A percentile compares a stretch with the other conserved stretches of the same genome.
Conservation (phyloP, 1,284 basidiomycete species). For the Earliella scabrosa region DNA sequence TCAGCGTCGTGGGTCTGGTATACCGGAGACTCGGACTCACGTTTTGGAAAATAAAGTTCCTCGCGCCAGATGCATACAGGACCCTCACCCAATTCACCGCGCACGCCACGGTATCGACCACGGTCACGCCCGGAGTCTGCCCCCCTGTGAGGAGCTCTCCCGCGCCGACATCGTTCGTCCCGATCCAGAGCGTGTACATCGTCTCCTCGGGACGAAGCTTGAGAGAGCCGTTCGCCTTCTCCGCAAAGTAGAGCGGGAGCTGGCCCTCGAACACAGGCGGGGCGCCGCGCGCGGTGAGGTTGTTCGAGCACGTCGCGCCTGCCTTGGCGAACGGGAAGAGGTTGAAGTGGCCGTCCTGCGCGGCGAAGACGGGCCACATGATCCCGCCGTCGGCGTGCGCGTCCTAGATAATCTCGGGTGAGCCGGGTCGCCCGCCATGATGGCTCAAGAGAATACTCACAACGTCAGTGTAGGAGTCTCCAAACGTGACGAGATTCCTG, state of each 20-base stretch:
- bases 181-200: conserved; percentile 55
- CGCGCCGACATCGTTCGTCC: conserved; percentile 50
- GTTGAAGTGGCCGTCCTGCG: conserved; percentile 40
- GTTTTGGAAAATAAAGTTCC: conserved; percentile 54
- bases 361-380: conserved; percentile 50
- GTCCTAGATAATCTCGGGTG: conserved; percentile 13
- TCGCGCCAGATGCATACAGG: conserved; percentile 45
- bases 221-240: conserved; percentile 33
- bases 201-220: conserved; percentile 39
- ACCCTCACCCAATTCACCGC: conserved; percentile 45
- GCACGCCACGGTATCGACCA: conserved; percentile 47
- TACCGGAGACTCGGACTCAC: conserved; percentile 31
- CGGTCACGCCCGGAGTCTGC: conserved; percentile 40
- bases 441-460: conserved; percentile 18
- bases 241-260: conserved; percentile 42
- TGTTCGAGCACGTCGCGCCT: conserved; percentile 50
- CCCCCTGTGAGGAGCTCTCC: conserved; percentile 43
- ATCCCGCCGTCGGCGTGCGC: conserved; percentile 39
- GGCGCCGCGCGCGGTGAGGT: conserved; percentile 42
- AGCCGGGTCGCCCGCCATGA: neutral
- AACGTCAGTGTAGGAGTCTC: conserved; percentile 51
- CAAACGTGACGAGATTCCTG: conserved; percentile 48
- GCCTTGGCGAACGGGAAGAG: conserved; percentile 47
- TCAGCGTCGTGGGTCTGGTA: neutral
- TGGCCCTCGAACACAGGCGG: conserved; percentile 44